A percentile compares a stretch with the other conserved stretches of the same genome.
phyloP scores from a whole-genome alignment of 2,329 filamentous ascomycete species.

The Aspergillus sp. region DNA sequence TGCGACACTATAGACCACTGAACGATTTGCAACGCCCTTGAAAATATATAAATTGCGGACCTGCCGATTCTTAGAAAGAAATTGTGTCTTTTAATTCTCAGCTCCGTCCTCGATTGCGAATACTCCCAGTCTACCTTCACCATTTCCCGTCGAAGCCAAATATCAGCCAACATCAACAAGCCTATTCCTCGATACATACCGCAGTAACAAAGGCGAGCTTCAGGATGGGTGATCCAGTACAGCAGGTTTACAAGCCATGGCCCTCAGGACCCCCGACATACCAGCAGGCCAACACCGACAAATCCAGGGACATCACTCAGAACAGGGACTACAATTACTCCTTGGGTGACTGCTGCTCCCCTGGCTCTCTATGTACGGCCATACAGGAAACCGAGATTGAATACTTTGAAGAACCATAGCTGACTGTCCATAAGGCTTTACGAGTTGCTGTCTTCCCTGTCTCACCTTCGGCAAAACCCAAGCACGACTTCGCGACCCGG shows the following conservation, averaged over 20 bases:
- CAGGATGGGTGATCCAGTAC: too few relatives aligned
- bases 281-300: not conserved
- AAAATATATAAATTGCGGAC: not conserved
- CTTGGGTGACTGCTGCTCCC: conserved; percentile 15
- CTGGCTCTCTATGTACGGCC: conserved; percentile 19
- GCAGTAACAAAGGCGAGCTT: not conserved
- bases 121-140: too few relatives aligned
- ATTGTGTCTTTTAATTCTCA: not conserved
- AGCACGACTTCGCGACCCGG: conserved; percentile 10
- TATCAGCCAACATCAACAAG: too few relatives aligned
- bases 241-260: not conserved
- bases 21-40: not conserved
- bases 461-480: conserved; percentile 21
- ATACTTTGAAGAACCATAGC: too few relatives aligned
- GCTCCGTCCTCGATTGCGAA: not conserved
- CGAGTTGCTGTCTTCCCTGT: conserved; percentile 19
- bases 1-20: too few relatives aligned
- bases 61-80: not conserved
- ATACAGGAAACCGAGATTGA: too few relatives aligned
- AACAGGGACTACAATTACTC: conserved; percentile 19
- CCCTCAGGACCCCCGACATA: conserved; percentile 8
- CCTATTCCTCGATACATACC: conserved; percentile 2
- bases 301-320: conserved; percentile 3
- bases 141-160: too few relatives aligned
- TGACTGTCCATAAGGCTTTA: conserved; percentile 7